Percentiles rank a stretch among this genome's conserved stretches.
Conservation (phyloP, 306 rosid species). For the Heteromeles arbutifolia region DNA sequence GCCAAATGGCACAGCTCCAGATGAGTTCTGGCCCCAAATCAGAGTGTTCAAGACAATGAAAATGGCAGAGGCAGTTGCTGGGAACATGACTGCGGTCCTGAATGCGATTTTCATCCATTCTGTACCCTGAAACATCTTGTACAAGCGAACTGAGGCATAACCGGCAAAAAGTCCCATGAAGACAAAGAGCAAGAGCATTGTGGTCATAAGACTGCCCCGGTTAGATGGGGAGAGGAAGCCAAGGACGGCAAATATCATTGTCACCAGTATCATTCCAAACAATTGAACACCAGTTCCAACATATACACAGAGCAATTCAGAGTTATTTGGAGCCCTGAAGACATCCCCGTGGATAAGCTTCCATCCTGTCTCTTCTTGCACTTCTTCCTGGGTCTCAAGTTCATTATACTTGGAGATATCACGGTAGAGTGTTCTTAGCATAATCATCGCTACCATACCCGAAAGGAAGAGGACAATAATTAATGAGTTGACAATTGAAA, state of each 20-base stretch:
- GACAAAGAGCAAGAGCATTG: slow-evolving; percentile 92
- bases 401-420: slow-evolving; percentile 94
- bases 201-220: slow-evolving; percentile 97
- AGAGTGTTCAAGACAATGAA: slow-evolving; percentile 70
- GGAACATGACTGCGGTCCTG: slow-evolving; percentile 75
- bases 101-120: slow-evolving; percentile 86
- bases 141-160: slow-evolving; percentile 68
- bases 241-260: slow-evolving; percentile 91
- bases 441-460: slow-evolving; percentile 97
- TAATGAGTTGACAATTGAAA: slow-evolving; percentile 87
- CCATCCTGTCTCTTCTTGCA: slow-evolving; percentile 99
- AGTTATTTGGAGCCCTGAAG: slow-evolving; percentile 76
- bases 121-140: slow-evolving; percentile 86
- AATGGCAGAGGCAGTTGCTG: slow-evolving; percentile 58
- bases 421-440: slow-evolving; percentile 94
- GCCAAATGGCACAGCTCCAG: slow-evolving; percentile 98
- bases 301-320: slow-evolving; percentile 81
- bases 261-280: slow-evolving; percentile 82
- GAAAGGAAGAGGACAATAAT: slow-evolving; percentile 95
- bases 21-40: slow-evolving; percentile 96
- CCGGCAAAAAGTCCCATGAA: slow-evolving; percentile 98
- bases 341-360: slow-evolving; percentile 98
- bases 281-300: slow-evolving; percentile 97
- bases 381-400: slow-evolving; percentile 97
- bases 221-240: slow-evolving; percentile 97